Evolutionary conservation across 805 yeast species (phyloP), one percentile per base, ranked within the genome.

Genomic region (Torulaspora maleeae): DNA sequence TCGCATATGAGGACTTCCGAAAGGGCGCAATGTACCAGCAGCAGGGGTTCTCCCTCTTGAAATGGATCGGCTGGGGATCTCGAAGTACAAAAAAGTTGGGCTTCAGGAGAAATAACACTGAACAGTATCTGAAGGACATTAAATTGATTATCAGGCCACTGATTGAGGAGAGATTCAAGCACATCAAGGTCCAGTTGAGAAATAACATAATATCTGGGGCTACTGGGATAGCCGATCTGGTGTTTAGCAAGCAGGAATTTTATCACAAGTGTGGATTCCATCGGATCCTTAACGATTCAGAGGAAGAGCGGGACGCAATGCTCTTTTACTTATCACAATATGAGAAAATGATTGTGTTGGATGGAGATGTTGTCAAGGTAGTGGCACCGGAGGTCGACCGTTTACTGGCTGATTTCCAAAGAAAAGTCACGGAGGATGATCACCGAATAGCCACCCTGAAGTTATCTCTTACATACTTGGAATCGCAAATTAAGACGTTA

Each of bases 361-460:
- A 53, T 5, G 48, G 43, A 7, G 41, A 48, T 33, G 38, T 53
- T 1, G 36, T 63, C 6, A 63, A 63, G 38, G 33, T 63, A 7
- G 36, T 55, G 11, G 51, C 51, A 13, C 41, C 53, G 8, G 24
- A 42, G 7, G 43, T 56, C 5, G 44, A 52, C 6, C 55, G 56
- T 36, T 25, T 62, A 33, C 51, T 61, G 4, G 15, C 47, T 17
- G 37, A 38, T 10, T 47, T 39, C 20, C 22, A 43, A 0, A 49
- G 43, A 4, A 56, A 47, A 3, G 52, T 70, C 4, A 66, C 69
- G 3, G 68, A 63, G 13, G 59, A 64, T 33, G 74, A 70, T 49
- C 45, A 47, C 17, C 58, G 63, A 2, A 63, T 69, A 3, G 58
- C 63, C 1, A 60, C 65, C 17, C 49, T 70, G n/a, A 69, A 70